Evolutionary conservation across 2,329 filamentous ascomycete genomes (phyloP).

Genomic region (Microdochium nivale): DNA sequence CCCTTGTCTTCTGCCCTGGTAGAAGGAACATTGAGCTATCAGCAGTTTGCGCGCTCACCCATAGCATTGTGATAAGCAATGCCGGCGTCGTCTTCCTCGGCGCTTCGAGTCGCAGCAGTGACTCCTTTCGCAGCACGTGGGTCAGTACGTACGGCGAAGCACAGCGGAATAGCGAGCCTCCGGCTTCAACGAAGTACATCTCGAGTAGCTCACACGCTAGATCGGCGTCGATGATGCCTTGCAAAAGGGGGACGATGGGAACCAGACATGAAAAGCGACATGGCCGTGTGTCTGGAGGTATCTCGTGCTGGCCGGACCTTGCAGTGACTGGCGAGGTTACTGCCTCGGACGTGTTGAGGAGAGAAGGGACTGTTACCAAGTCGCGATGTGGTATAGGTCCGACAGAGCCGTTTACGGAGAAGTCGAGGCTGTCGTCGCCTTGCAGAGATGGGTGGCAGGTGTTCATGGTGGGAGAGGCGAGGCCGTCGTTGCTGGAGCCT

Average conservation of each 20-base stretch:
- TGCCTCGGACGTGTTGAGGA: neutral
- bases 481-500: neutral
- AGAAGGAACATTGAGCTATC: neutral
- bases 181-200: constrained; percentile 79
- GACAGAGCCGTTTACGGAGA: neutral
- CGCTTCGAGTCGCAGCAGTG: constrained; percentile 73
- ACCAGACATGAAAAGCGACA: neutral
- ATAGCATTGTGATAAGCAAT: constrained; percentile 87
- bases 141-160: constrained; percentile 83
- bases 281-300: neutral
- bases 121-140: constrained; percentile 81
- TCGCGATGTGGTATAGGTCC: neutral
- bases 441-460: neutral
- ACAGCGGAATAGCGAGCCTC: constrained; percentile 72
- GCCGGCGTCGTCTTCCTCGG: constrained; percentile 78
- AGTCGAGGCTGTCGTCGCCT: neutral
- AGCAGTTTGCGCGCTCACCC: constrained; percentile 42
- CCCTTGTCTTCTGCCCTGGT: constrained; percentile 67
- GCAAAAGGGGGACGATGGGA: neutral
- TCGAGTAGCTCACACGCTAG: constrained; percentile 79
- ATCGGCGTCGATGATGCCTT: neutral
- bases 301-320: neutral
- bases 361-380: neutral
- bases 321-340: neutral
- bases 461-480: neutral